A percentile compares a stretch with the other conserved stretches of the same genome.
These are phyloP conservation scores for Anacardium occidentale DNA, from an alignment of 345 rosid genomes.

Conservation along the genomic window DNA sequence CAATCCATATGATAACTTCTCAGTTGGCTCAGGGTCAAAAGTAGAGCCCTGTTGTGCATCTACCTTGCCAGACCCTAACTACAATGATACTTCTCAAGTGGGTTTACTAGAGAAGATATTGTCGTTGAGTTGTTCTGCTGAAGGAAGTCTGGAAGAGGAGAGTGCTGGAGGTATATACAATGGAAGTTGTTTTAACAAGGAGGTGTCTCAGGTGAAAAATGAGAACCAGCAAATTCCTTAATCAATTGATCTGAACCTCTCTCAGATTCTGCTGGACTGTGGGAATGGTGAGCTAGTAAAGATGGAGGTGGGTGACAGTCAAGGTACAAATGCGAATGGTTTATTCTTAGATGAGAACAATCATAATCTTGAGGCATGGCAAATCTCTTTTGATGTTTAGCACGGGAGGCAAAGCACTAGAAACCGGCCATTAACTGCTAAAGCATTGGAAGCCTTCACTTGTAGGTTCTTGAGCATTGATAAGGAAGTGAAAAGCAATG, in stretches of 20 bases:
- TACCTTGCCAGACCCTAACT: slow-evolving; percentile 21
- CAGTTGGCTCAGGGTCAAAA: slow-evolving; percentile 32
- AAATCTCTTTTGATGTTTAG: slow-evolving; percentile 21
- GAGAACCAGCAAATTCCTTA: slow-evolving; percentile 24
- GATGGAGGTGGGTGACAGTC: slow-evolving; percentile 24
- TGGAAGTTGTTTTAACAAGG: slow-evolving; percentile 15
- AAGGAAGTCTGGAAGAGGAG: slow-evolving; percentile 27
- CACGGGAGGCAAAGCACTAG: slow-evolving; percentile 67
- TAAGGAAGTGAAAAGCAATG: slow-evolving; percentile 33
- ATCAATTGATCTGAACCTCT: slow-evolving; percentile 34
- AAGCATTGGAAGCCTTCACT: slow-evolving; percentile 72
- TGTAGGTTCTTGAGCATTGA: slow-evolving; percentile 39
- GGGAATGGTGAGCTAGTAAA: slow-evolving; percentile 20
- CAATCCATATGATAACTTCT: slow-evolving; percentile 27
- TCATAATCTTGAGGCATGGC: slow-evolving; percentile 9
- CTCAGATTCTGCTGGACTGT: slow-evolving; percentile 18
- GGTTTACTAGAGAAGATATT: slow-evolving; percentile 23
- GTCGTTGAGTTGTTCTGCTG: slow-evolving; percentile 16
- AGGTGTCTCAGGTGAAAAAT: slow-evolving; percentile 10
- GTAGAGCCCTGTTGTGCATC: slow-evolving; percentile 22
- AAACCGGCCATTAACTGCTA: slow-evolving; percentile 58
- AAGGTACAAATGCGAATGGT: slow-evolving; percentile 20
- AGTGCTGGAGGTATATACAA: slow-evolving; percentile 11
- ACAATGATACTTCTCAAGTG: slow-evolving; percentile 20
- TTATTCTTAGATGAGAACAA: slow-evolving; percentile 18